Evolutionary conservation across 225 moss, liverwort and hornwort genomes (phyloP), one percentile per base, ranked within the genome.

Genomic region (Lunularia cruciata): DNA sequence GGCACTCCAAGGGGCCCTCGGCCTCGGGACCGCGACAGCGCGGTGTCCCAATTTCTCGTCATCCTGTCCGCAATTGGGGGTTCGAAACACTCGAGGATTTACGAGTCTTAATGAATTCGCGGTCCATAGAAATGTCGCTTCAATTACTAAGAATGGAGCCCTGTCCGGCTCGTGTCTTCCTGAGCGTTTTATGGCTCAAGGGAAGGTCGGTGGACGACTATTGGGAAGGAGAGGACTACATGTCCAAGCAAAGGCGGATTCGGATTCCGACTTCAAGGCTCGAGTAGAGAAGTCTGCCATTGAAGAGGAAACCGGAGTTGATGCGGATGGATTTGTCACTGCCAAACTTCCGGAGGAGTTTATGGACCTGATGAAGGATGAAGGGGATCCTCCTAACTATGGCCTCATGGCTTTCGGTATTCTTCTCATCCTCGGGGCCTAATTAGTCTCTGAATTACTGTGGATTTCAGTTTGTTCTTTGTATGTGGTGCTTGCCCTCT

Each of bases 351-450:
- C 79, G 6, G 8, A 42, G 30, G 75, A 80, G 55, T 80, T 71
- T 56, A 0, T 55, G 67, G 75, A 75, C 55, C 75, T 75, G 55
- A 80, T 75, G 79, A 68, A 80, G 56, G 75, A 80, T 31, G 68
- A 49, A 22, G 75, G 75, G 46, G 56, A 66, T 20, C 62, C 75
- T 62, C 69, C 74, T 22, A 72, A 80, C 60, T 80, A 71, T 36
- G 69, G 79, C 35, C 40, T 80, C n/a, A 18, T 49, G 34, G 79
- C 52, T 38, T 33, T 75, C 3, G 75, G 79, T 79, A 72, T 34
- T 14, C 32, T 16, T 2, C 19, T 46, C 32, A 47, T 13, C 33
- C 20, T 6, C 19, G 31, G 16, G 34, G 9, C 20, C 13, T 40
- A 6, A 6, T 40, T 13, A 40, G 40, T 40, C 40, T 51, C 5